These are phyloP conservation scores for Pterulicium gracile DNA, from an alignment of 1,284 basidiomycete genomes.

Conservation along the genomic window DNA sequence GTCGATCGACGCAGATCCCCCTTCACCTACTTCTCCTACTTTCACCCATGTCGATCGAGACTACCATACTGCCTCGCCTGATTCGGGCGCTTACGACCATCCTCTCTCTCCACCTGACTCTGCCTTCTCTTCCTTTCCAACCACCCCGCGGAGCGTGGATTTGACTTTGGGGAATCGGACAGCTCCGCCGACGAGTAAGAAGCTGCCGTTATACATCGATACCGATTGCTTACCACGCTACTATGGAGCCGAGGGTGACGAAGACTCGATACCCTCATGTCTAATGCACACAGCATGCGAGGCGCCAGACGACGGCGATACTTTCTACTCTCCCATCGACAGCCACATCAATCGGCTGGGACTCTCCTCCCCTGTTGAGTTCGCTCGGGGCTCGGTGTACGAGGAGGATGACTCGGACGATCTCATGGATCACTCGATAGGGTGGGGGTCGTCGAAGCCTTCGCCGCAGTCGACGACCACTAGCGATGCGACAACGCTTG, in stretches of 20 bases:
- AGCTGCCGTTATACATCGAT: background rate
- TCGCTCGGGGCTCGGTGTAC: conserved; percentile 20
- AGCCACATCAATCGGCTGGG: background rate
- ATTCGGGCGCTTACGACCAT: background rate
- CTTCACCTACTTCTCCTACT: background rate
- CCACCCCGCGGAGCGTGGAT: background rate
- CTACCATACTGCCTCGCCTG: background rate
- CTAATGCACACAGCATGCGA: background rate
- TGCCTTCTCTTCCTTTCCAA: background rate
- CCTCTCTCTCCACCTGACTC: background rate
- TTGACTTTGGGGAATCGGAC: background rate
- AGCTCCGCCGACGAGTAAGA: background rate
- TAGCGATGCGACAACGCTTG: background rate
- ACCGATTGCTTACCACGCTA: background rate
- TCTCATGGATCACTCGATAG: background rate
- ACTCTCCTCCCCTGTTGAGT: background rate
- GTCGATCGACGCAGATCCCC: background rate
- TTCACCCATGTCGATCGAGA: background rate
- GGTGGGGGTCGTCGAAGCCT: background rate
- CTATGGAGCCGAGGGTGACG: background rate
- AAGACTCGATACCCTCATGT: background rate
- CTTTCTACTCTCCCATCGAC: background rate
- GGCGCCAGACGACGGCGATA: background rate
- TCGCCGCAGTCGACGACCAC: background rate
- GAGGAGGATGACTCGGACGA: conserved; percentile 15